Percentiles rank a stretch among this genome's conserved stretches.
phyloP scores from a whole-genome alignment of 345 rosid species.

The Iberis pinnata region DNA sequence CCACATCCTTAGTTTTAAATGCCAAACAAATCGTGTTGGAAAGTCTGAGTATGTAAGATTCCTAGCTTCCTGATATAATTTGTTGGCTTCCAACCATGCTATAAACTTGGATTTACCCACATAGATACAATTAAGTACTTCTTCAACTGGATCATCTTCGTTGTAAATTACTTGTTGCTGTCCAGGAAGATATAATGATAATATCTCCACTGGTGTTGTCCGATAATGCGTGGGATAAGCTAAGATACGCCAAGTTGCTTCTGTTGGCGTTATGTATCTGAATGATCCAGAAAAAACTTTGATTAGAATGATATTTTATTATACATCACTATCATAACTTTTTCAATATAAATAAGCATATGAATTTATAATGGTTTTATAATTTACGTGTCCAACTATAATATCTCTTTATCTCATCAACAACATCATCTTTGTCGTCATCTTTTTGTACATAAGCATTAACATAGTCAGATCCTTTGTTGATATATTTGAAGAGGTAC shows the following conservation, averaged over 20 bases:
- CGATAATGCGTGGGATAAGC: background rate
- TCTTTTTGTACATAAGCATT: background rate
- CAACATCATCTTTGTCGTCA: background rate
- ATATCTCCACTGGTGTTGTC: background rate
- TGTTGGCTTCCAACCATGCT: background rate
- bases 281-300: too few species aligned
- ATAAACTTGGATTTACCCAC: background rate
- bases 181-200: background rate
- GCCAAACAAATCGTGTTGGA: background rate
- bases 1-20: background rate
- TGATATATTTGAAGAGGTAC: background rate
- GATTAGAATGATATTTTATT: too few species aligned
- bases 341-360: too few species aligned
- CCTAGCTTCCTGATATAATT: background rate
- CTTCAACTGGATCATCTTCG: background rate
- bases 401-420: background rate
- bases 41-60: background rate
- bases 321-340: too few species aligned
- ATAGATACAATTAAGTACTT: too few species aligned
- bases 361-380: too few species aligned
- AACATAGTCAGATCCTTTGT: background rate
- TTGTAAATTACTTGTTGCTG: background rate
- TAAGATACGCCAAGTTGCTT: background rate
- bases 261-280: background rate
- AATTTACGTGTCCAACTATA: background rate